Percentiles rank a stretch among this genome's conserved stretches.
Evolutionary conservation across 2,329 filamentous ascomycete genomes (phyloP).

Genomic region (Raffaelea albimanens): DNA sequence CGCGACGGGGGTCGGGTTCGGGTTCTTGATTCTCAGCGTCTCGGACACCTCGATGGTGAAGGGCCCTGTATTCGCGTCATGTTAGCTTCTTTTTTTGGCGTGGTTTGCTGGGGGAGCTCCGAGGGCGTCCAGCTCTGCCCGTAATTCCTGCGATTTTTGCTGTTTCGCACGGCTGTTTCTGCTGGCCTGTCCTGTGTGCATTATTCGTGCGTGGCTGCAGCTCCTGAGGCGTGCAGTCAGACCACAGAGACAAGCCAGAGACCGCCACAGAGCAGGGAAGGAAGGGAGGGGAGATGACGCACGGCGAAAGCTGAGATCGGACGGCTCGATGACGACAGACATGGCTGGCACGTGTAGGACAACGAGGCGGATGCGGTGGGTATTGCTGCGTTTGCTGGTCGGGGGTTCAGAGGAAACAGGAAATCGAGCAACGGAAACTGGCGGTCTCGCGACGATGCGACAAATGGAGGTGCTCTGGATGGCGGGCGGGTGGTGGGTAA

Average conservation of each 20-base stretch:
- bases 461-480: not conserved
- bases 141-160: too few relatives aligned
- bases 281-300: conserved; percentile 27
- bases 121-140: too few relatives aligned
- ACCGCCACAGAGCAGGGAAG: not conserved
- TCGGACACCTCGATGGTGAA: conserved; percentile 59
- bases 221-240: too few relatives aligned
- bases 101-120: too few relatives aligned
- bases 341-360: conserved; percentile 43
- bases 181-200: not conserved
- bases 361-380: not conserved
- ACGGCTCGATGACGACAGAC: conserved; percentile 89
- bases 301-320: conserved; percentile 92
- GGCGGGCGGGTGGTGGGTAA: not conserved
- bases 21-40: conserved; percentile 55
- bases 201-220: not conserved
- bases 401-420: not conserved
- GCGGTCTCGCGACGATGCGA: not conserved
- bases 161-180: too few relatives aligned
- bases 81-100: not conserved
- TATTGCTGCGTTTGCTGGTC: not conserved
- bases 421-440: too few relatives aligned
- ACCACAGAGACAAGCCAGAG: not conserved
- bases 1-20: conserved; percentile 51
- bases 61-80: conserved; percentile 37